phyloP scores from a whole-genome alignment of 495 filamentous ascomycete genomes.

The Chaetomium tenue region DNA sequence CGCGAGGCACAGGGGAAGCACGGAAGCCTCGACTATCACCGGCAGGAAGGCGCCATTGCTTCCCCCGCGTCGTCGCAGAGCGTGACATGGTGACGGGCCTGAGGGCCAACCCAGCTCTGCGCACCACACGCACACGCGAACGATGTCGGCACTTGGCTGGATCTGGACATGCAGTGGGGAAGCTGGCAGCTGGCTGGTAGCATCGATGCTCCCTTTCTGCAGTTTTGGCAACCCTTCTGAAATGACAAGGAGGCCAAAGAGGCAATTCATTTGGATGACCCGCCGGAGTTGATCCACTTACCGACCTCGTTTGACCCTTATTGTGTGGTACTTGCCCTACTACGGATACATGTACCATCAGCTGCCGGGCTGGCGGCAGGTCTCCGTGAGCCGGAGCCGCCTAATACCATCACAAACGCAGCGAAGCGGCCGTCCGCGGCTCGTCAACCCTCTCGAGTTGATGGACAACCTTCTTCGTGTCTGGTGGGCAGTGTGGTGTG shows the following conservation, averaged over 20 bases:
- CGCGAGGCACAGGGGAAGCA: constrained; percentile 11
- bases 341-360: too few species aligned
- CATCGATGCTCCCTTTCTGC: constrained; percentile 18
- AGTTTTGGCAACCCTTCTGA: constrained; percentile 4
- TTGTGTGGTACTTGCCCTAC: too few species aligned
- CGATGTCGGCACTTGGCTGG: constrained; percentile 20
- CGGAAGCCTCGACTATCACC: neutral
- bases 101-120: neutral
- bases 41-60: constrained; percentile 3
- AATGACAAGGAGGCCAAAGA: constrained; percentile 7
- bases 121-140: neutral
- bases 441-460: neutral
- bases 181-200: constrained; percentile 12
- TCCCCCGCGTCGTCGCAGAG: neutral
- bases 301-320: neutral
- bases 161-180: constrained; percentile 11
- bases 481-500: neutral
- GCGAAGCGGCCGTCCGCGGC: constrained; percentile 13
- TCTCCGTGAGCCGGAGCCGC: constrained; percentile 9
- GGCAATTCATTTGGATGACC: neutral
- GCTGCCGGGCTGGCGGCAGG: constrained; percentile 15
- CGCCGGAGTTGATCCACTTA: neutral
- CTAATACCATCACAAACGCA: constrained; percentile 5
- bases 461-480: neutral
- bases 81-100: neutral